phyloP scores from a whole-genome alignment of 2,329 filamentous ascomycete species.

The Xylaria sp. region DNA sequence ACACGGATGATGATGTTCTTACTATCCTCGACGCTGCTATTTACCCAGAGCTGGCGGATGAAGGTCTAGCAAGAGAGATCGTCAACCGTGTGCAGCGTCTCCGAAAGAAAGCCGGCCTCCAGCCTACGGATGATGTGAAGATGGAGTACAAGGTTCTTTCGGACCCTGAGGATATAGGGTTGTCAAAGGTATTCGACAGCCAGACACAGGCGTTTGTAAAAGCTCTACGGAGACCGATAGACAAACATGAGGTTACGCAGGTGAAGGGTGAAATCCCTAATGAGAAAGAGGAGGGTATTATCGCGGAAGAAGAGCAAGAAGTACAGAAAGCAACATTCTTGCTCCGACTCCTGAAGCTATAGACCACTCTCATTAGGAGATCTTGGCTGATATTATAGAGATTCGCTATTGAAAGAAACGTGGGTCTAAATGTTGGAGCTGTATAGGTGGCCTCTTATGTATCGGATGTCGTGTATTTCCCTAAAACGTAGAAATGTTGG shows the following conservation, averaged over 20 bases:
- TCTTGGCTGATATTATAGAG: conserved; percentile 2
- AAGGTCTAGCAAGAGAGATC: conserved; percentile 90
- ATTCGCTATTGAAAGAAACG: conserved; percentile 8
- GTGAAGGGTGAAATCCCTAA: conserved; percentile 67
- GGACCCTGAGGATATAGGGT: conserved; percentile 80
- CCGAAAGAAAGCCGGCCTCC: conserved; percentile 91
- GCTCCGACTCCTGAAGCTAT: conserved; percentile 80
- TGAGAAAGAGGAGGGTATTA: conserved; percentile 67
- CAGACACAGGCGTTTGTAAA: conserved; percentile 79
- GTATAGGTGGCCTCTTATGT: conserved; percentile 8
- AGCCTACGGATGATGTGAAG: conserved; percentile 92
- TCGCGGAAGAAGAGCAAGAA: conserved; percentile 86
- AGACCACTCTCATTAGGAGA: conserved; percentile 38
- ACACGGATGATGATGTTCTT: conserved; percentile 89
- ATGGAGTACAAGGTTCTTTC: conserved; percentile 90
- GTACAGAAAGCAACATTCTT: conserved; percentile 84
- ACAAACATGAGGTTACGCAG: conserved; percentile 72
- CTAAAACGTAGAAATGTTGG: conserved; percentile 1
- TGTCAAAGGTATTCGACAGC: conserved; percentile 75
- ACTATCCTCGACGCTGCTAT: conserved; percentile 87
- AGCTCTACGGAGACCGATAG: conserved; percentile 79
- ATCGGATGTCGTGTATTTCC: conserved; percentile 25
- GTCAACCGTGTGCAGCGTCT: conserved; percentile 93
- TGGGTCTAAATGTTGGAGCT: conserved; percentile 3
- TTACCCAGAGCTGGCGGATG: conserved; percentile 86